Evolutionary conservation across 2,329 filamentous ascomycete genomes (phyloP), one percentile per base, ranked within the genome.

Genomic region (Trichoderma guizhouense): DNA sequence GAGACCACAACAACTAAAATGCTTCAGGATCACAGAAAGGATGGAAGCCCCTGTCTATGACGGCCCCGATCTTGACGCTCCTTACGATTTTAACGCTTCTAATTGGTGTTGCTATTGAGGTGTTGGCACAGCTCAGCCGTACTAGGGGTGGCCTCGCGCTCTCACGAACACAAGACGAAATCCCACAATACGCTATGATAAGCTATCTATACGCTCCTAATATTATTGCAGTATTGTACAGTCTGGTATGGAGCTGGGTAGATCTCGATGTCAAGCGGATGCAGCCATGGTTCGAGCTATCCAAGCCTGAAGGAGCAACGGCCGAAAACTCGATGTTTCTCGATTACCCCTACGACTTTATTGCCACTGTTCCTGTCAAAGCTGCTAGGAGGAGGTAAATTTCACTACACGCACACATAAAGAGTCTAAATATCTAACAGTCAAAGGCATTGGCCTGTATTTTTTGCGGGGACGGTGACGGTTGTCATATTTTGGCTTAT

Each of bases 261-360:
- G 89, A 91, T 65, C 76, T 91, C 0, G 87, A 91, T 43, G 80
- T 84, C 0, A 89, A 89, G 72, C 75, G 89, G 0, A 79, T 91
- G 58, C 88, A 91, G 39, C 89, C 89, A 0, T 91, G 86, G 81
- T 84, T 89, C 12, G 87, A 90, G 26, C 69, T 91, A 0, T 89
- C 87, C 0, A 85, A 83, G 11, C 15, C 74, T 0, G 74, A 76
- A 0, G 88, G 88, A 0, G 85, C 85, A 0, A 74, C 74, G 0
- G 87, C 82, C 0, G 77, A 80, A 7, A 75, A 86, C 0, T 88
- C 87, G 0, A 18, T 91, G 0, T 78, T 89, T 0, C 63, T 91
- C 0, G 81, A 85, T 0, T 91, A 91, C 47, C 88, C 88, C 0
- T 81, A 78, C 0, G 79, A 81, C 0, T 84, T 84, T 11, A 74